These are phyloP conservation scores for Leccinum broughii DNA, from an alignment of 768 basidiomycete species.

Conservation along the genomic window DNA sequence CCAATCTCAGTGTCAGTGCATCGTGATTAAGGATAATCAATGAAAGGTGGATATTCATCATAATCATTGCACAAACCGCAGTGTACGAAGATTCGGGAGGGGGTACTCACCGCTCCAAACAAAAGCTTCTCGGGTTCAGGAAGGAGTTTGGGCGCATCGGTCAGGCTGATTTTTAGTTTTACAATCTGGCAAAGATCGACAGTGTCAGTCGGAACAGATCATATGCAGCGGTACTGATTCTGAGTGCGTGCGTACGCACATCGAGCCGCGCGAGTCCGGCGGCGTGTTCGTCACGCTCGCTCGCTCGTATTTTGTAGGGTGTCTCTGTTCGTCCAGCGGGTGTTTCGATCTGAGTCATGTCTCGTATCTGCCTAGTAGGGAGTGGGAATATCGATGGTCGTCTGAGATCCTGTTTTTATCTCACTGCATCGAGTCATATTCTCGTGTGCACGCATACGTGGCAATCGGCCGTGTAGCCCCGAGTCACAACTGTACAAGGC, in stretches of 20 bases:
- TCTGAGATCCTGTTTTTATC: neutral
- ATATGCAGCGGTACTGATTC: neutral
- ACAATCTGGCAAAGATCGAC: constrained; percentile 44
- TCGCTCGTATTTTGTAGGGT: neutral
- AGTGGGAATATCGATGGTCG: neutral
- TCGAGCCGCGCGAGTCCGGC: constrained; percentile 13
- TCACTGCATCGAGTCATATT: neutral
- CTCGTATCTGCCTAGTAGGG: neutral
- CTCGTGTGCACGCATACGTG: neutral
- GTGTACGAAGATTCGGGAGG: neutral
- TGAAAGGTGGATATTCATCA: neutral
- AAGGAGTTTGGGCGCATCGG: constrained; percentile 50
- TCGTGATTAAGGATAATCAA: neutral
- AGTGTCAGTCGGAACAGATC: neutral
- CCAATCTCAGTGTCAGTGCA: neutral
- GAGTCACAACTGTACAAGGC: neutral
- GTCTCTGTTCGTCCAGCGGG: constrained; percentile 1
- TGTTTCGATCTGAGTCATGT: constrained; percentile 7
- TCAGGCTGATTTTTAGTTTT: constrained; percentile 48
- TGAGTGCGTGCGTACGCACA: constrained; percentile 13
- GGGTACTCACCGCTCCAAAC: constrained; percentile 55
- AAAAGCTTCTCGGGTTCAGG: constrained; percentile 46
- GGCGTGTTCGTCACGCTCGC: neutral
- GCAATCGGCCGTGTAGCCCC: neutral
- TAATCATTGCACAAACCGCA: neutral